Evolutionary conservation across 805 yeast genomes (phyloP).

Genomic region (Ogataea nitratoaversa): DNA sequence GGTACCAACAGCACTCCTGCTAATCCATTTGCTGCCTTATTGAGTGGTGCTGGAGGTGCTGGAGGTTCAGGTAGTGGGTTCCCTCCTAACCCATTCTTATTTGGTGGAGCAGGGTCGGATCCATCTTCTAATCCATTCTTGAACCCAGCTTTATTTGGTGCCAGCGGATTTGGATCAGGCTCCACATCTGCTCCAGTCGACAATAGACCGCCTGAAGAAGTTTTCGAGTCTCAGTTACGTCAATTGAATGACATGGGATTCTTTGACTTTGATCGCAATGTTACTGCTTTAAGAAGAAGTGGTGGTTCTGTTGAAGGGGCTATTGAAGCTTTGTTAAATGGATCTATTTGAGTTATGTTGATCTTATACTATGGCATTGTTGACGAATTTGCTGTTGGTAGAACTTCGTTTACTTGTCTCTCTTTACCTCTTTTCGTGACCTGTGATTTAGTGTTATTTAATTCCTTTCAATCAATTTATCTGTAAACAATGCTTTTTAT

Average conservation of each 20-base stretch:
- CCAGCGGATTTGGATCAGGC: conserved; percentile 56
- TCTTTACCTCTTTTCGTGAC: too few species aligned
- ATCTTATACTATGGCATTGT: not conserved
- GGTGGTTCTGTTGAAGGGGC: conserved; percentile 99
- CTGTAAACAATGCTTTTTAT: too few species aligned
- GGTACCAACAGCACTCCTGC: too few species aligned
- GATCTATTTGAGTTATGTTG: conserved; percentile 36
- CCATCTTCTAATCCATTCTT: conserved; percentile 36
- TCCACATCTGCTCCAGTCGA: conserved; percentile 63
- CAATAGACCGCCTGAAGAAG: conserved; percentile 74
- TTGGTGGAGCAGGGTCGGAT: conserved; percentile 16
- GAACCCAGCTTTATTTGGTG: conserved; percentile 48
- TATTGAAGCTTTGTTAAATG: conserved; percentile 74
- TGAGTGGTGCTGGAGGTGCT: conserved; percentile 19
- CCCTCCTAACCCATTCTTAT: conserved; percentile 8
- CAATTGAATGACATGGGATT: conserved; percentile 84
- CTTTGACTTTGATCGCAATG: conserved; percentile 87
- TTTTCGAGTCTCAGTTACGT: conserved; percentile 65
- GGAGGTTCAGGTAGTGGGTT: too few species aligned
- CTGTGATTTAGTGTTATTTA: too few species aligned
- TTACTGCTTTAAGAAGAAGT: conserved; percentile 85
- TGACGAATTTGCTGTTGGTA: too few species aligned
- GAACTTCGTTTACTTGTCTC: too few species aligned
- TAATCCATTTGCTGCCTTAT: conserved; percentile 43
- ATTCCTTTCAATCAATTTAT: too few species aligned